Base-by-base conservation (phyloP, 768 basidiomycete genomes). In the Leucogyrophana mollusca region DNA sequence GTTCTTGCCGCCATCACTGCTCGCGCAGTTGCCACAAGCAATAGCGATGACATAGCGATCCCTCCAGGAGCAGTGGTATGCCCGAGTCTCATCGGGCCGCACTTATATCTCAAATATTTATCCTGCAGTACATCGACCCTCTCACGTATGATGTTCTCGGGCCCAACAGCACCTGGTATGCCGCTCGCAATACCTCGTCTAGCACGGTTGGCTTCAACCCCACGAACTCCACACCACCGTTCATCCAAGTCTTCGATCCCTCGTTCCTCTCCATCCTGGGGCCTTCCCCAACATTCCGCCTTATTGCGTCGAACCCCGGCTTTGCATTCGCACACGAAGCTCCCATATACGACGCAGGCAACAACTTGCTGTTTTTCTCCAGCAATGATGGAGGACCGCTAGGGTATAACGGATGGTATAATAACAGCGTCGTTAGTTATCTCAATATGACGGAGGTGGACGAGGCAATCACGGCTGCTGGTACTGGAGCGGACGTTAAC, bases 281-380 rank as follows among this genome's bases (percentile, higher is more conserved):
- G 2, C 54, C 63, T 6, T 67, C 66, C 20, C 77, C 86, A 3
- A 73, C 73, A 2, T 71, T 89, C 43, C 71, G 74, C 7, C 58
- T 78, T 44, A 75, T 90, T 40, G 80, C 84, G 2, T 73, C 76
- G 9, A 81, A 81, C 50, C 70, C 73, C 5, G 75, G 71, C 4
- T 82, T 82, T 60, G 80, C 81, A 9, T 82, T 87, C 49, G 85
- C 85, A 13, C 87, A 89, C 57, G 86, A 88, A 64, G 87, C 83
- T 8, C 83, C 84, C 0, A 68, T 87, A 2, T 86, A 79, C 64
- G 67, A 77, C 33, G 61, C 78, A 4, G 71, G 68, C 16, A 81
- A 79, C 5, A 76, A 87, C 57, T 79, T 85, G 50, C 67, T 88
- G 2, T 81, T 79, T 66, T 88, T 88, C 55, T 76, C 78, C 8